Percentiles rank a stretch among this genome's conserved stretches.
Evolutionary conservation across 1,139 yeast genomes (phyloP).

Genomic region (Suhomyces atakaporum): DNA sequence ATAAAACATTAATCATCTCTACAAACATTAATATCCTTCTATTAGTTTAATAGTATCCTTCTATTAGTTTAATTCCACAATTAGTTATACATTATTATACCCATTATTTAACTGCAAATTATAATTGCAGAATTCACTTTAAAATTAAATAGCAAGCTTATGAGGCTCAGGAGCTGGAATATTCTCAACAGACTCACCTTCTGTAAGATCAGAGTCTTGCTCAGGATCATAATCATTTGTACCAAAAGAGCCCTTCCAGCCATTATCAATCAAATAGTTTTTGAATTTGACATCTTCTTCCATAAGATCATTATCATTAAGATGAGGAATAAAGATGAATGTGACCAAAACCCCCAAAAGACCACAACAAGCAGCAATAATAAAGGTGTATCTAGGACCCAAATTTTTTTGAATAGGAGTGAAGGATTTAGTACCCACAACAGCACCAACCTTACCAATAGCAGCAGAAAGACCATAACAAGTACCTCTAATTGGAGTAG

Average conservation of each 20-base stretch:
- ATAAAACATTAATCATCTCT: too few species aligned
- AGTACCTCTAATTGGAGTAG: conserved; percentile 77
- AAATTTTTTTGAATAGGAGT: conserved; percentile 41
- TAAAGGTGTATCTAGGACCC: conserved; percentile 37
- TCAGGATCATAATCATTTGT: conserved; percentile 26
- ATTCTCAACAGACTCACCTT: not conserved
- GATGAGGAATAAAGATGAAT: conserved; percentile 64
- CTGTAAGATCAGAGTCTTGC: conserved; percentile 9
- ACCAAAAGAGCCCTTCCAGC: conserved; percentile 69
- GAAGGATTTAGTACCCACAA: conserved; percentile 48
- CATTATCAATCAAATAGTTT: conserved; percentile 60
- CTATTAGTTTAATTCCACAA: too few species aligned
- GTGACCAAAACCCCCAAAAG: conserved; percentile 64
- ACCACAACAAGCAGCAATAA: conserved; percentile 72
- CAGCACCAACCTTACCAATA: conserved; percentile 53
- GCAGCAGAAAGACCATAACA: conserved; percentile 52
- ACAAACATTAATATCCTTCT: too few species aligned
- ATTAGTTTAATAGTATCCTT: too few species aligned
- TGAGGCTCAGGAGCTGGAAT: conserved; percentile 7
- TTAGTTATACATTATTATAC: too few species aligned
- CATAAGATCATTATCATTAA: conserved; percentile 65
- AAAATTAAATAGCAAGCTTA: conserved; percentile 1
- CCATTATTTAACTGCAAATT: too few species aligned
- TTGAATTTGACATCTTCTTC: conserved; percentile 65
- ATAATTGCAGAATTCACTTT: too few species aligned